Evolutionary conservation across 352 stramenopile species (phyloP).

Genomic region (Labyrinthula sp.): DNA sequence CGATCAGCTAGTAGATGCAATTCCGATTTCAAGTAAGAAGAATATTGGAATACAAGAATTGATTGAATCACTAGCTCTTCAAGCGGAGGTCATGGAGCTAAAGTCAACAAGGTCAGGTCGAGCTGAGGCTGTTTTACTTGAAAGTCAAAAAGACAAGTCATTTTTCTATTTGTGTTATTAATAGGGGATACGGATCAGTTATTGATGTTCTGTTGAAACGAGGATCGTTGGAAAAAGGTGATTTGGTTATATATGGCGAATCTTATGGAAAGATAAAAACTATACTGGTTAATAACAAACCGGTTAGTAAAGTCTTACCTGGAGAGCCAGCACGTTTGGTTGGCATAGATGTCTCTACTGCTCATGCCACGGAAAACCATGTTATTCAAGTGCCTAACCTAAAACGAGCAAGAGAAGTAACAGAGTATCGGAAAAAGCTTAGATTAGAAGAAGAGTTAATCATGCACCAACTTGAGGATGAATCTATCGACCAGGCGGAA

Average conservation of each 20-base stretch:
- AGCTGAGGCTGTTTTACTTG: constrained; percentile 80
- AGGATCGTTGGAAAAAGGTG: constrained; percentile 74
- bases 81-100: constrained; percentile 83
- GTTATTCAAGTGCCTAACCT: constrained; percentile 49
- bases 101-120: constrained; percentile 58
- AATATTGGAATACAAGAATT: constrained; percentile 76
- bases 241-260: constrained; percentile 76
- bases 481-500: constrained; percentile 36
- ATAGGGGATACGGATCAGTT: no score
- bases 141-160: constrained; percentile 73
- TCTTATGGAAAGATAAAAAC: constrained; percentile 74
- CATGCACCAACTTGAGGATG: neutral
- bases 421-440: constrained; percentile 40
- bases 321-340: constrained; percentile 65
- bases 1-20: constrained; percentile 74
- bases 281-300: constrained; percentile 43
- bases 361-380: constrained; percentile 48
- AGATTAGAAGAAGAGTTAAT: constrained; percentile 35
- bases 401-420: constrained; percentile 52
- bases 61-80: constrained; percentile 83
- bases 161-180: constrained; percentile 75
- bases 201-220: constrained; percentile 85
- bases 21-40: constrained; percentile 83
- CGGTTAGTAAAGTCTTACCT: constrained; percentile 59
- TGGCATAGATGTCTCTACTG: constrained; percentile 54